Percentiles rank a stretch among this genome's conserved stretches.
phyloP scores from a whole-genome alignment of 306 rosid species.

The Trifolium pratense region DNA sequence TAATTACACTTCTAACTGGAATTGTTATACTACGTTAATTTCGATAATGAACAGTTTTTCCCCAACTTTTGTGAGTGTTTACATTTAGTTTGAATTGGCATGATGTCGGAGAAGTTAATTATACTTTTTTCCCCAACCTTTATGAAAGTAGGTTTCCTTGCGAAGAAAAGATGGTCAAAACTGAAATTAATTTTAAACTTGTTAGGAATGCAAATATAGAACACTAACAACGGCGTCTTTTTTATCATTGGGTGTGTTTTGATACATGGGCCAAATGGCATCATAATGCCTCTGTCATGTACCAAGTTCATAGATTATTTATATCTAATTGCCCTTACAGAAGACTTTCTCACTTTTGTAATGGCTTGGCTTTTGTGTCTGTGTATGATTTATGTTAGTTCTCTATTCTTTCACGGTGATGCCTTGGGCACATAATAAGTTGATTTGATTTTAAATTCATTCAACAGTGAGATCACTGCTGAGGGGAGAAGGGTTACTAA shows the following conservation, averaged over 20 bases:
- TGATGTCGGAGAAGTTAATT: not conserved
- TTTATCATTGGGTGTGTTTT: not conserved
- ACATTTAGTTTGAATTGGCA: conserved; percentile 19
- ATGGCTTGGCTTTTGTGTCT: conserved; percentile 14
- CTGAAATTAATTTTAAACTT: not conserved
- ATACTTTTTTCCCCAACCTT: not conserved
- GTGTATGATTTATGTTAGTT: conserved; percentile 35
- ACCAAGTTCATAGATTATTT: not conserved
- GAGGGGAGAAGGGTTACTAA: conserved; percentile 98
- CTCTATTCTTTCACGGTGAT: conserved; percentile 1
- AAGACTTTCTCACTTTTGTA: not conserved
- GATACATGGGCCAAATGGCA: not conserved
- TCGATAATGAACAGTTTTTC: not conserved
- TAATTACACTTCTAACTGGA: not conserved
- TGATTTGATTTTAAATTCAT: conserved; percentile 41
- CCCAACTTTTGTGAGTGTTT: not conserved
- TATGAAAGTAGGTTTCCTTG: not conserved
- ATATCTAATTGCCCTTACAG: not conserved
- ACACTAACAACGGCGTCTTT: not conserved
- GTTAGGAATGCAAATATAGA: not conserved
- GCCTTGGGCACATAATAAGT: conserved; percentile 6
- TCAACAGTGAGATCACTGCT: conserved; percentile 81
- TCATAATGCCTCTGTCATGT: not conserved
- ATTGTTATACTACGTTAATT: not conserved
- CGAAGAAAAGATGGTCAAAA: not conserved